Conservation (phyloP, 129 eudicot genomes). For the Ambrosia trifida region DNA sequence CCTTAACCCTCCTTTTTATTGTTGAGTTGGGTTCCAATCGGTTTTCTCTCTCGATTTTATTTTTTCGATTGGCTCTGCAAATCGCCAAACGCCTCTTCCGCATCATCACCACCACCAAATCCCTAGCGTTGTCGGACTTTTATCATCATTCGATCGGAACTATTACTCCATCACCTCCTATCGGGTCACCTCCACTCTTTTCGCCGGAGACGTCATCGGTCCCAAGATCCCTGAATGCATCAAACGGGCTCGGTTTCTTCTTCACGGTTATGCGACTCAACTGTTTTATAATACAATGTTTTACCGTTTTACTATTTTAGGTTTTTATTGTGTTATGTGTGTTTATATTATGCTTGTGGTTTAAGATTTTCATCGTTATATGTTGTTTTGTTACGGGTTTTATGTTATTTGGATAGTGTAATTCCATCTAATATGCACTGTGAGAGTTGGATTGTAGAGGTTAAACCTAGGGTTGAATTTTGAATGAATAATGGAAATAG, state of each 20-base stretch:
- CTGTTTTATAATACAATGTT: not conserved
- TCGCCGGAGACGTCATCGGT: slow-evolving; percentile 97
- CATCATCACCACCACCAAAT: too few relatives aligned
- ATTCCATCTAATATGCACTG: slow-evolving; percentile 1
- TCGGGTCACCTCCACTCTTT: slow-evolving; percentile 79
- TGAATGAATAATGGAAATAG: not conserved
- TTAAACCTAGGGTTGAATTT: not conserved
- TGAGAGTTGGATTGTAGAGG: slow-evolving; percentile 6
- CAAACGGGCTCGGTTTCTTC: slow-evolving; percentile 52
- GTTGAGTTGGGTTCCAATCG: too few relatives aligned
- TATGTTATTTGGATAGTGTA: not conserved
- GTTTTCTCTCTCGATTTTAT: too few relatives aligned
- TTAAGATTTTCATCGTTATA: not conserved
- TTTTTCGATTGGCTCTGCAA: slow-evolving; percentile 85
- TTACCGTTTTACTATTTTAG: slow-evolving; percentile 14
- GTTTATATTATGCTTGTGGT: not conserved
- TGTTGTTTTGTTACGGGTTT: not conserved
- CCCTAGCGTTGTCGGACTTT: slow-evolving; percentile 36
- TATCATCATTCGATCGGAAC: slow-evolving; percentile 37
- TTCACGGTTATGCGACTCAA: not conserved
- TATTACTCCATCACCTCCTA: slow-evolving; percentile 49
- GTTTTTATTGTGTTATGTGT: slow-evolving; percentile 1
- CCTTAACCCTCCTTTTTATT: too few relatives aligned
- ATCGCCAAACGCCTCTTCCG: slow-evolving; percentile 64
- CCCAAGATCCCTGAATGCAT: slow-evolving; percentile 96